Conservation (phyloP, 768 basidiomycete genomes). For the Leccinum boreale region DNA sequence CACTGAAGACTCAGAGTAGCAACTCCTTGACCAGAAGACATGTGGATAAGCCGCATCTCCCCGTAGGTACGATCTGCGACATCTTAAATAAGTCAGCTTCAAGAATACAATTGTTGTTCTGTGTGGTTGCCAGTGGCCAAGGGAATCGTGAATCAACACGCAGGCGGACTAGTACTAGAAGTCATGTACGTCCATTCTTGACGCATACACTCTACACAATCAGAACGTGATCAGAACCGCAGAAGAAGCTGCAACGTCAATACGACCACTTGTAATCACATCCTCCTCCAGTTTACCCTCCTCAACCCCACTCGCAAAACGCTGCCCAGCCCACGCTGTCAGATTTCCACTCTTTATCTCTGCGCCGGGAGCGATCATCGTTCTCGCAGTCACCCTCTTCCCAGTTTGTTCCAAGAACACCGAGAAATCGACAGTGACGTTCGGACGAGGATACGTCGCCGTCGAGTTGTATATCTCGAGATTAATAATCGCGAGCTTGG, state of each 20-base stretch:
- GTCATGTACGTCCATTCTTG: neutral
- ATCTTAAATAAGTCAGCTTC: neutral
- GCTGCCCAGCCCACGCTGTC: constrained; percentile 52
- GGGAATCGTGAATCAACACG: neutral
- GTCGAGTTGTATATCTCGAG: constrained; percentile 52
- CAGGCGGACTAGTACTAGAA: neutral
- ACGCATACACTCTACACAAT: neutral
- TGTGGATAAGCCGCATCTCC: too few species aligned
- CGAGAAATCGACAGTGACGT: constrained; percentile 45
- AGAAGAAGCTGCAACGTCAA: constrained; percentile 37
- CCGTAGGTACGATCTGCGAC: too few species aligned
- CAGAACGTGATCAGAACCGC: constrained; percentile 32
- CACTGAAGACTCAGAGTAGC: too few species aligned
- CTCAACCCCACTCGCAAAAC: constrained; percentile 38
- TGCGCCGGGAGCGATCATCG: constrained; percentile 47
- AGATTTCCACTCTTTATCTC: constrained; percentile 42
- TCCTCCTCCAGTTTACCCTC: constrained; percentile 40
- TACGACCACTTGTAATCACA: constrained; percentile 29
- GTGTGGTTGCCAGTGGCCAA: neutral
- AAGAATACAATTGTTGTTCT: neutral
- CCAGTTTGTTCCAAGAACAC: constrained; percentile 32
- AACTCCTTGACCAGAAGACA: too few species aligned
- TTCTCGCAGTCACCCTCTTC: constrained; percentile 35
- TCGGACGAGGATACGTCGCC: constrained; percentile 38
- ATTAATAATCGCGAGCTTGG: constrained; percentile 48